Evolutionary conservation across 768 basidiomycete genomes (phyloP), one percentile per base, ranked within the genome.

Genomic region (Hypholoma sublateritium): DNA sequence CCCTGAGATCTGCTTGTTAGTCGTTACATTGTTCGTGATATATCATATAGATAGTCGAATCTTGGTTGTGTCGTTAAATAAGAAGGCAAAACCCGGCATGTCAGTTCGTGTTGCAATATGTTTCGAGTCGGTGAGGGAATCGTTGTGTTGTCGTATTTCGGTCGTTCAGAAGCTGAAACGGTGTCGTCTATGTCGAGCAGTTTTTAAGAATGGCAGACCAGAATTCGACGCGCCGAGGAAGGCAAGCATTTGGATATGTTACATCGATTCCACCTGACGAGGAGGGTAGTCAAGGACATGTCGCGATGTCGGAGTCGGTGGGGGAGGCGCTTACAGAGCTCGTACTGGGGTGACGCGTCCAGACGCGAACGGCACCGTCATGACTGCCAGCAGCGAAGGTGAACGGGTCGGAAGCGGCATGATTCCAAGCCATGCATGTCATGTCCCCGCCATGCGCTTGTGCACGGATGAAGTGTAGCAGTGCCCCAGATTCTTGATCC

Each of bases 361-460:
- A 92, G 46, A 92, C 81, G 25, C 86, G 79, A 43, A 93, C 81
- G 1, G 79, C 83, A 22, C 91, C 91, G 59, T 92, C 89, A 62
- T 90, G 87, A 56, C 83, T 84, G 36, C 90, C 91, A 1, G 88
- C 88, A 7, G 89, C 89, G 55, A 89, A 83, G 85, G 87, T 86
- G 73, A 84, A 87, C 0, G 83, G 83, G 50, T 85, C 78, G 0
- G 80, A 83, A 5, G 80, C 79, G 2, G 80, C 80, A 56, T 81
- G 82, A 65, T 90, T 93, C 89, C 91, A 93, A 13, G 88, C 88
- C 39, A 92, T 81, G 59, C 88, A 89, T 8, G 91, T 92, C 57
- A 93, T 66, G 65, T 91, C 89, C 22, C 87, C 87, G 3, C 83
- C 80, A 28, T 81, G 78, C 13, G 74, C 75, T 65, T 85, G 86